These are phyloP conservation scores for Cichorium intybus DNA, from an alignment of 140 eudicot species.

Conservation along the genomic window DNA sequence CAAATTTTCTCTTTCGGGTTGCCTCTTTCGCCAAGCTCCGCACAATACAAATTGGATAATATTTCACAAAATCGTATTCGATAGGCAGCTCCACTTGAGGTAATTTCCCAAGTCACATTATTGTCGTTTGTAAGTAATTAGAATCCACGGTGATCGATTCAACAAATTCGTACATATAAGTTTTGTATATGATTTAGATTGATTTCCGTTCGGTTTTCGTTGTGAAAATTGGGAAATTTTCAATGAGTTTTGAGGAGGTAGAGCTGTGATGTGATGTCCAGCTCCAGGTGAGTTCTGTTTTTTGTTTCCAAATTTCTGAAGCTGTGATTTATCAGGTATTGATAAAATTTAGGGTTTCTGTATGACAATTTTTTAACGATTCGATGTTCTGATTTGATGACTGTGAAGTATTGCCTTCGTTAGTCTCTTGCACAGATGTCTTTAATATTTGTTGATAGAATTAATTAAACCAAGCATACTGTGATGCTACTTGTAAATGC, in stretches of 20 bases:
- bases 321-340: not conserved
- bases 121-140: not conserved
- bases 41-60: conserved; percentile 14
- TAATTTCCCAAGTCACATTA: conserved; percentile 6
- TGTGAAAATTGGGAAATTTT: not conserved
- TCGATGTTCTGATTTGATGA: conserved; percentile 6
- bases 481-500: conserved; percentile 6
- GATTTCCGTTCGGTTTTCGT: not conserved
- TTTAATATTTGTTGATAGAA: not conserved
- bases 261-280: conserved; percentile 1
- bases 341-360: conserved; percentile 4
- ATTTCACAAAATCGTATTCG: conserved; percentile 3
- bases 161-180: not conserved
- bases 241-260: not conserved
- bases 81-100: conserved; percentile 33
- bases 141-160: not conserved
- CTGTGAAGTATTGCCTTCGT: conserved; percentile 1
- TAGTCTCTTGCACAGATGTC: no score
- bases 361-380: not conserved
- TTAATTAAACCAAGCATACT: not conserved
- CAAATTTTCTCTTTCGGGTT: conserved; percentile 16
- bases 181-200: conserved; percentile 1
- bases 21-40: conserved; percentile 18
- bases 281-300: conserved; percentile 1
- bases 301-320: not conserved